phyloP scores from a whole-genome alignment of 1,139 yeast species.

The Scheffersomyces cryptocercus region DNA sequence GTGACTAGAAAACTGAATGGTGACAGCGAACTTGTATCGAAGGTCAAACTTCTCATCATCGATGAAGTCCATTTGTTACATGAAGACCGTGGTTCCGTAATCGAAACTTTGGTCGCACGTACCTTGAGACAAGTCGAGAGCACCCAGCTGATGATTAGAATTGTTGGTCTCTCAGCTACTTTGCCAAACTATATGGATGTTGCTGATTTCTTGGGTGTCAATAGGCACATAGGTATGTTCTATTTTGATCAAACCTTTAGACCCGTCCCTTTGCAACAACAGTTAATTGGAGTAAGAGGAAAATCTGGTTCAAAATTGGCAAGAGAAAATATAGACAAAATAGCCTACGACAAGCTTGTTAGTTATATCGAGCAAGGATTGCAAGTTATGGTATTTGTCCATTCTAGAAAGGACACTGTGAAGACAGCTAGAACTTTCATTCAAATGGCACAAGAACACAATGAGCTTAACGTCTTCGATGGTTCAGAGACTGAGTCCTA shows the following conservation, averaged over 20 bases:
- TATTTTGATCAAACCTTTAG: slow-evolving; percentile 91
- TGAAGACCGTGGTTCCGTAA: slow-evolving; percentile 97
- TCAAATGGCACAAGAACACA: slow-evolving; percentile 62
- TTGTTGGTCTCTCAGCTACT: slow-evolving; percentile 96
- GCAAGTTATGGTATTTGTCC: slow-evolving; percentile 97
- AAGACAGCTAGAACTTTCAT: slow-evolving; percentile 78
- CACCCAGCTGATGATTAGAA: slow-evolving; percentile 89
- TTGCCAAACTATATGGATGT: slow-evolving; percentile 93
- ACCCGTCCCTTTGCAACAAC: slow-evolving; percentile 92
- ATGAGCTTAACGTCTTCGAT: slow-evolving; percentile 62
- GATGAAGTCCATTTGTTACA: slow-evolving; percentile 97
- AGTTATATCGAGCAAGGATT: slow-evolving; percentile 69
- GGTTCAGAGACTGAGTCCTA: slow-evolving; percentile 50
- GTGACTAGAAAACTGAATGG: slow-evolving; percentile 89
- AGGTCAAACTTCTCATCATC: slow-evolving; percentile 80
- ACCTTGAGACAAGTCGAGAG: slow-evolving; percentile 93
- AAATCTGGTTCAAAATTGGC: slow-evolving; percentile 71
- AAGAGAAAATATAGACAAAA: slow-evolving; percentile 72
- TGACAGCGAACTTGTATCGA: slow-evolving; percentile 82
- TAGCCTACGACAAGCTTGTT: slow-evolving; percentile 74
- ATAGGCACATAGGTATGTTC: slow-evolving; percentile 86
- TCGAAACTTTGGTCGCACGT: slow-evolving; percentile 93
- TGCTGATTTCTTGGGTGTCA: slow-evolving; percentile 92
- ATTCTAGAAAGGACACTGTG: slow-evolving; percentile 89
- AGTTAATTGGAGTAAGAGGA: slow-evolving; percentile 83